Conservation (phyloP, 345 rosid genomes). For the Corchorus olitorius region DNA sequence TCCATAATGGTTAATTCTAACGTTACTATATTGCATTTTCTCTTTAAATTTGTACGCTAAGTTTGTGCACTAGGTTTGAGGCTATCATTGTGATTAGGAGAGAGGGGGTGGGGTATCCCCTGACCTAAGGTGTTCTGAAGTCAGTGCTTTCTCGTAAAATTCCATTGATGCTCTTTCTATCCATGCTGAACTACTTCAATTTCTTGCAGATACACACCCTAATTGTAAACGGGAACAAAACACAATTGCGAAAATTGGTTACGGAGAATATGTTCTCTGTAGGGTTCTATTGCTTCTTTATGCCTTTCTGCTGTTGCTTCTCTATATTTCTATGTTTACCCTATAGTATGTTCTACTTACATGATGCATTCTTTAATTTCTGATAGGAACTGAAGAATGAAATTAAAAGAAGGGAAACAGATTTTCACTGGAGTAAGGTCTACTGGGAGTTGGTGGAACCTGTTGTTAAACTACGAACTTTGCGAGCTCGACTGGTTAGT, state of each 20-base stretch:
- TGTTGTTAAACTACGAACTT: slow-evolving; percentile 70
- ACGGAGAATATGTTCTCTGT: slow-evolving; percentile 95
- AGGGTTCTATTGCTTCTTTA: slow-evolving; percentile 41
- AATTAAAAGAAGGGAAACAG: slow-evolving; percentile 71
- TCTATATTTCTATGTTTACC: neutral
- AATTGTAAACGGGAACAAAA: slow-evolving; percentile 80
- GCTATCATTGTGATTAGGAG: neutral
- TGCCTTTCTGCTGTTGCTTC: neutral
- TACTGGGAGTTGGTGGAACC: slow-evolving; percentile 95
- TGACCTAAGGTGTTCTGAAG: neutral
- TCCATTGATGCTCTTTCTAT: slow-evolving; percentile 11
- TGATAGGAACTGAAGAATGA: slow-evolving; percentile 79
- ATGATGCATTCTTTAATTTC: slow-evolving; percentile 4
- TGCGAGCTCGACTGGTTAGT: slow-evolving; percentile 92
- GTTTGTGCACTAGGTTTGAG: neutral
- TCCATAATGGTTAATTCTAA: neutral
- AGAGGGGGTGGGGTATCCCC: too few species aligned
- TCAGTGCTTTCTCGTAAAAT: neutral
- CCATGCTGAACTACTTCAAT: slow-evolving; percentile 15
- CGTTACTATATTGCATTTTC: neutral
- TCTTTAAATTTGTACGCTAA: neutral
- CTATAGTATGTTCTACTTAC: neutral
- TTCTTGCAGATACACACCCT: slow-evolving; percentile 64
- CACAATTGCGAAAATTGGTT: slow-evolving; percentile 68
- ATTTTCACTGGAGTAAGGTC: slow-evolving; percentile 61